These are phyloP conservation scores for Chrysanthemum makinoi DNA, from an alignment of 129 eudicot species.

Conservation along the genomic window DNA sequence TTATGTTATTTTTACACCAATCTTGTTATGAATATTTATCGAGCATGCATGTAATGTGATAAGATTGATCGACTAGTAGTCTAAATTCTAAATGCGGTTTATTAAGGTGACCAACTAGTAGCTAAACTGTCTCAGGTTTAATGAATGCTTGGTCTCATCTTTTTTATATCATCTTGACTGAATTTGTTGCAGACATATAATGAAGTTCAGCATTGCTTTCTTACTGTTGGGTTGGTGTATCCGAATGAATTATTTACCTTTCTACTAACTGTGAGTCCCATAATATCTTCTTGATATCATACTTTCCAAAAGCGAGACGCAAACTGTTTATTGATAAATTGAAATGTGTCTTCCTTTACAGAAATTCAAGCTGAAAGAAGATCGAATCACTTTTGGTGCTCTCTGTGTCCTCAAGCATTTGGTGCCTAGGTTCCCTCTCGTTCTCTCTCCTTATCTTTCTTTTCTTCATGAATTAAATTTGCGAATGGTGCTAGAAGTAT, in stretches of 20 bases:
- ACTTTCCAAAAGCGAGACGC: background rate
- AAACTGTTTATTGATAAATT: constrained; percentile 12
- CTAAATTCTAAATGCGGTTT: too few relatives aligned
- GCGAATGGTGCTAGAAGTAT: constrained; percentile 14
- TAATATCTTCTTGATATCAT: constrained; percentile 9
- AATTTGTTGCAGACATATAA: constrained; percentile 80
- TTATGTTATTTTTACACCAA: background rate
- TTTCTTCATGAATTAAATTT: background rate
- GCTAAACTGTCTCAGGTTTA: background rate
- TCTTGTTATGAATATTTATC: background rate
- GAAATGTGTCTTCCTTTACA: constrained; percentile 31
- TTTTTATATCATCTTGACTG: constrained; percentile 20
- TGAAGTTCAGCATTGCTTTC: constrained; percentile 93
- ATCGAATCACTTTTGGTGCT: constrained; percentile 86
- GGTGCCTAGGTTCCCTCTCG: constrained; percentile 67
- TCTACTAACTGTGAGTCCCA: constrained; percentile 75
- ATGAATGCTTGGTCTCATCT: constrained; percentile 6
- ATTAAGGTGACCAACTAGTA: background rate
- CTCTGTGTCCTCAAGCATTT: constrained; percentile 91
- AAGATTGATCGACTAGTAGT: background rate
- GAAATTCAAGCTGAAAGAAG: constrained; percentile 97
- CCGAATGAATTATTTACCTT: constrained; percentile 81
- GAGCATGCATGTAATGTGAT: background rate
- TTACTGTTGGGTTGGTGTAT: constrained; percentile 80
- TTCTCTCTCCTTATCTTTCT: too few relatives aligned